These are phyloP conservation scores for Gastrolobium bilobum DNA, from an alignment of 306 rosid species.

Conservation along the genomic window DNA sequence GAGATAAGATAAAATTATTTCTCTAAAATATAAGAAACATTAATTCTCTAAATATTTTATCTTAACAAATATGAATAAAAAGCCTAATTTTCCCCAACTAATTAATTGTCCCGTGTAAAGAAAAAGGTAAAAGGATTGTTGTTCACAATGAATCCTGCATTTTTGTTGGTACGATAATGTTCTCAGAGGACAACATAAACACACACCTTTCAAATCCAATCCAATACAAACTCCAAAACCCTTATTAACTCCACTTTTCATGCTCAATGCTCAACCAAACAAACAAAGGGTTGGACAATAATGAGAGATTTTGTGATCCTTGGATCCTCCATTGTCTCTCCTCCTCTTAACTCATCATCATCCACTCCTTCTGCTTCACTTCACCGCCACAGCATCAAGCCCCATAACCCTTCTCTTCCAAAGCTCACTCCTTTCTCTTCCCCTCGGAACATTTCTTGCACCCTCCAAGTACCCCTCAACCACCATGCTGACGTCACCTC, in stretches of 20 bases:
- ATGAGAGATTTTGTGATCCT: constrained; percentile 78
- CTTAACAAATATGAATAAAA: background rate
- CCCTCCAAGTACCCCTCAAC: constrained; percentile 52
- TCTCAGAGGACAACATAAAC: background rate
- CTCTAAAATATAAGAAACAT: too few relatives aligned
- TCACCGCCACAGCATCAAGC: constrained; percentile 49
- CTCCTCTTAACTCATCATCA: constrained; percentile 47
- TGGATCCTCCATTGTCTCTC: constrained; percentile 67
- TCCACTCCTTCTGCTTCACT: constrained; percentile 33
- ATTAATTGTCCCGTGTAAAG: too few relatives aligned
- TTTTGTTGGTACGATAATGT: background rate
- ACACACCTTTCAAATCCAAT: constrained; percentile 56
- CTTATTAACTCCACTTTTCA: constrained; percentile 23
- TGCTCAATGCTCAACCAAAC: background rate
- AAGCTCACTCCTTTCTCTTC: constrained; percentile 58
- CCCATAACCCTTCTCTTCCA: constrained; percentile 53
- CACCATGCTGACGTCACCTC: constrained; percentile 62
- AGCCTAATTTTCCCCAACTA: background rate
- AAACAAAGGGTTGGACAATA: constrained; percentile 57
- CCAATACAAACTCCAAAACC: constrained; percentile 45
- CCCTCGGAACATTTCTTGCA: constrained; percentile 45
- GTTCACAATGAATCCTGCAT: background rate
- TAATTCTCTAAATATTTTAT: too few relatives aligned
- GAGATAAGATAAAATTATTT: too few relatives aligned
- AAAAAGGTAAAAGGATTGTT: too few relatives aligned